A percentile compares a stretch with the other conserved stretches of the same genome.
These are phyloP conservation scores for Poa annua DNA, from an alignment of 176 grass and related monocot genomes.

Conservation along the genomic window DNA sequence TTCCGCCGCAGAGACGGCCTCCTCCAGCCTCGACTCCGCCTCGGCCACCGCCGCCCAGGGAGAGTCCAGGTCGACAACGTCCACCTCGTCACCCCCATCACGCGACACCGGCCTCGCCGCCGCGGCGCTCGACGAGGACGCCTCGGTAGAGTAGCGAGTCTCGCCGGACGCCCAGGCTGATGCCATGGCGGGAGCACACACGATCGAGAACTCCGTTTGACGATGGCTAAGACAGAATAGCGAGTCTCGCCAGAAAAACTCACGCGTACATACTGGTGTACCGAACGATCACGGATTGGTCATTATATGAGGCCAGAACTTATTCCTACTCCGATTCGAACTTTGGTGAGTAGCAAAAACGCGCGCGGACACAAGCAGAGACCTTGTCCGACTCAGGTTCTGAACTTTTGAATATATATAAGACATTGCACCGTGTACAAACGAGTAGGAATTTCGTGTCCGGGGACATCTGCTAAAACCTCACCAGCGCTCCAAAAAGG, in stretches of 20 bases:
- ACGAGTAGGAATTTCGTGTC: not conserved
- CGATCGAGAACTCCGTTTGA: not conserved
- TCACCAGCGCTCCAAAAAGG: too few relatives aligned
- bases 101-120: not conserved
- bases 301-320: not conserved
- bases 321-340: not conserved
- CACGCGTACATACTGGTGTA: not conserved
- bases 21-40: slow-evolving; percentile 39
- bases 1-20: not conserved
- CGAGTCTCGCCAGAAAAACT: not conserved
- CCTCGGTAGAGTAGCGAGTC: too few relatives aligned
- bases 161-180: not conserved
- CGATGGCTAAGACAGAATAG: not conserved
- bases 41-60: slow-evolving; percentile 38
- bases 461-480: too few relatives aligned
- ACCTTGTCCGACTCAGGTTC: not conserved
- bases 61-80: slow-evolving; percentile 42
- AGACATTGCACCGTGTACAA: not conserved
- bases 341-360: not conserved
- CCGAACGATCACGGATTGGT: not conserved
- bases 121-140: not conserved
- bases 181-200: slow-evolving; percentile 4
- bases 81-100: not conserved
- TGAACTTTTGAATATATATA: not conserved
- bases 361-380: not conserved